A percentile compares a stretch with the other conserved stretches of the same genome.
Conservation (phyloP, 2,329 filamentous ascomycete species). For the Aspergillus sp. region DNA sequence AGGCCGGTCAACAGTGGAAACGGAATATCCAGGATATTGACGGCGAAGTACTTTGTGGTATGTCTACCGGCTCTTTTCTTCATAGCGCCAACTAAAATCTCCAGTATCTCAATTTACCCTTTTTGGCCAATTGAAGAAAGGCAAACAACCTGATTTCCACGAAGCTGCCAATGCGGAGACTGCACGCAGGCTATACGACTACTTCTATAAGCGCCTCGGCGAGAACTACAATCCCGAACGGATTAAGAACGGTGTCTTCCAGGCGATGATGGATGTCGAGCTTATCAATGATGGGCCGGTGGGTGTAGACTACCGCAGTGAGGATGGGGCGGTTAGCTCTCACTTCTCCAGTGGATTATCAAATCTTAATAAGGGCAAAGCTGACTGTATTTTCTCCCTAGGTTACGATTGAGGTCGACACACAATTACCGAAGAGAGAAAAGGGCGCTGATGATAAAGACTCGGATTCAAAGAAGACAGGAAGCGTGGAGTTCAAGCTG, state of each 20-base stretch:
- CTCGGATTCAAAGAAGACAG: conserved; percentile 10
- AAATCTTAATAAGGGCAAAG: conserved; percentile 3
- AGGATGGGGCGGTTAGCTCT: conserved; percentile 56
- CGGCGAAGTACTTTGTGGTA: conserved; percentile 94
- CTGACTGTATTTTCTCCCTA: conserved; percentile 19
- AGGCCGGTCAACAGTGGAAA: conserved; percentile 71
- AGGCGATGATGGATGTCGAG: conserved; percentile 98
- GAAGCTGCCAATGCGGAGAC: conserved; percentile 76
- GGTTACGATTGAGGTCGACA: conserved; percentile 49
- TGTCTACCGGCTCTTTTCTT: conserved; percentile 22
- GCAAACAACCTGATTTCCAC: conserved; percentile 93
- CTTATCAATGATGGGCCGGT: conserved; percentile 82
- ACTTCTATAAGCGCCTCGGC: conserved; percentile 76
- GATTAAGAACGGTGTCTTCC: conserved; percentile 95
- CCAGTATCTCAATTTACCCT: conserved; percentile 96
- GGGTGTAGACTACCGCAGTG: conserved; percentile 60
- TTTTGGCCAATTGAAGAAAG: conserved; percentile 89
- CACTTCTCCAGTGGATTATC: conserved; percentile 27
- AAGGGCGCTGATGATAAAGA: conserved; percentile 11
- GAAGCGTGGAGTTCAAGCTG: conserved; percentile 21
- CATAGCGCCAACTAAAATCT: conserved; percentile 5
- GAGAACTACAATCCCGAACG: conserved; percentile 68
- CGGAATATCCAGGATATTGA: conserved; percentile 80
- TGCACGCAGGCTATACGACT: conserved; percentile 77
- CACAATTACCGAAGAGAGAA: conserved; percentile 44